Evolutionary conservation across 257 asterid genomes (phyloP).

Genomic region (Solanum dulcamara): DNA sequence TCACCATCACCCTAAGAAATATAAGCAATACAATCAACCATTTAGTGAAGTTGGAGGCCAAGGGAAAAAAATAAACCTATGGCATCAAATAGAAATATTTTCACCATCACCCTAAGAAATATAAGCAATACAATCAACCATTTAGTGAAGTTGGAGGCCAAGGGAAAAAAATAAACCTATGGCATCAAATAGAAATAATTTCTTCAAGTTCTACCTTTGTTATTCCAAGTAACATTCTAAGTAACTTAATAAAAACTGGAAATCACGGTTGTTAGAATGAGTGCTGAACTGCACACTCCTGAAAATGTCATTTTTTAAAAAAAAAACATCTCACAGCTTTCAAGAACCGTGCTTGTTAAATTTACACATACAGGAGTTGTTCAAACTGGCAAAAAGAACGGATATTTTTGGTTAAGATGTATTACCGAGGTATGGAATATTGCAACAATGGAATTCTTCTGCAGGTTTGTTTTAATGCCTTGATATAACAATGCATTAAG

Average conservation of each 20-base stretch:
- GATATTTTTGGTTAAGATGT: background rate
- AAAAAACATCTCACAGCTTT: background rate
- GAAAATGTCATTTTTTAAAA: background rate
- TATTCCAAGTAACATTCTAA: background rate
- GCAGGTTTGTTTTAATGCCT: slow-evolving; percentile 78
- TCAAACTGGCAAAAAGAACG: background rate
- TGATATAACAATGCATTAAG: slow-evolving; percentile 81
- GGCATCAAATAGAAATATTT: too few relatives aligned
- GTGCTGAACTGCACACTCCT: background rate
- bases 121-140: background rate
- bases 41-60: background rate
- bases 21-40: background rate
- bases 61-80: too few relatives aligned
- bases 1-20: slow-evolving; percentile 49
- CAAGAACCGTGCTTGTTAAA: background rate
- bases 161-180: background rate
- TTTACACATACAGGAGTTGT: background rate
- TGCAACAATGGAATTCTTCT: slow-evolving; percentile 65
- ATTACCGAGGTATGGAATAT: slow-evolving; percentile 63
- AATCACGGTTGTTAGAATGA: background rate
- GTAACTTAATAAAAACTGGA: background rate
- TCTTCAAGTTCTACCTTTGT: background rate
- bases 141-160: background rate
- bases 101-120: slow-evolving; percentile 49
- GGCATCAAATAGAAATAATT: background rate